These are phyloP conservation scores for Kentomonas sorsogonicus DNA, from an alignment of 208 protist genomes.

Conservation along the genomic window DNA sequence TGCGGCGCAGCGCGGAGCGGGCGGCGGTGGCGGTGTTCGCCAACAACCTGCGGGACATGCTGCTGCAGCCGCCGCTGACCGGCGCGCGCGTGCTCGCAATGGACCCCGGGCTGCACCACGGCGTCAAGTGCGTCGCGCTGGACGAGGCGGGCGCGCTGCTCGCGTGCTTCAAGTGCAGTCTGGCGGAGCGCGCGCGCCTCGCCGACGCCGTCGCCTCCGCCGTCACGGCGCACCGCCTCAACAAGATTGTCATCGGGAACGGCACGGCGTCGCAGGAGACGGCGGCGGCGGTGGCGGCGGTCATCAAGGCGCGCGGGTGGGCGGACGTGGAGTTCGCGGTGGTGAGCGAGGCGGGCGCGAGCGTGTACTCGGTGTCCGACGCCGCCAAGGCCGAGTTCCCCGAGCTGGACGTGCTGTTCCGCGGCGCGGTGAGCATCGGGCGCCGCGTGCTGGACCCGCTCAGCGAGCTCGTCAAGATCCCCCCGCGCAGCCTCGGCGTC, in stretches of 20 bases:
- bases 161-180: conserved; percentile 60
- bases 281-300: conserved; percentile 40
- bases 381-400: conserved; percentile 75
- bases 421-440: conserved; percentile 83
- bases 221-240: conserved; percentile 40
- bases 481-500: conserved; percentile 81
- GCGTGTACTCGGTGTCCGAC: conserved; percentile 77
- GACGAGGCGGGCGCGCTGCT: conserved; percentile 62
- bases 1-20: conserved; percentile 71
- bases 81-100: conserved; percentile 70
- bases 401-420: conserved; percentile 64
- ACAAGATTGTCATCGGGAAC: conserved; percentile 85
- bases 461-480: conserved; percentile 87
- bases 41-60: conserved; percentile 72
- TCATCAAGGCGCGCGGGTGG: conserved; percentile 35
- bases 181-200: conserved; percentile 61
- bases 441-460: conserved; percentile 87
- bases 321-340: conserved; percentile 70
- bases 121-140: conserved; percentile 80
- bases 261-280: conserved; percentile 69
- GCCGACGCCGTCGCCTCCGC: conserved; percentile 45
- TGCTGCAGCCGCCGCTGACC: conserved; percentile 67
- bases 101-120: conserved; percentile 76
- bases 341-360: conserved; percentile 80
- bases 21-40: conserved; percentile 75